Percentiles rank a stretch among this genome's conserved stretches.
These are phyloP conservation scores for Chytriomyces confervae DNA, from an alignment of 192 early-diverging fungal species.

Conservation along the genomic window DNA sequence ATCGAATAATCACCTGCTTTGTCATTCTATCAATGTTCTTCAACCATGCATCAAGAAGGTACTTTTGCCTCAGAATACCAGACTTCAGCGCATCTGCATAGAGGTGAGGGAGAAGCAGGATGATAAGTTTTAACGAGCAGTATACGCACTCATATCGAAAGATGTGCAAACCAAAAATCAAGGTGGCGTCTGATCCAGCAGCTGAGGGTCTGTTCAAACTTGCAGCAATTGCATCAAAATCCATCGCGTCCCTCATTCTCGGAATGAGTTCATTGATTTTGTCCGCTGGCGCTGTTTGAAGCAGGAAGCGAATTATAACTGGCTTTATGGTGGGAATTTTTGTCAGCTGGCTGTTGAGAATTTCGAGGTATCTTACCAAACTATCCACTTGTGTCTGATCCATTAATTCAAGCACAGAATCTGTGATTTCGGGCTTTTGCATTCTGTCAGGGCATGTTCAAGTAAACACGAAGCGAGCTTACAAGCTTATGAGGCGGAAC, in stretches of 20 bases:
- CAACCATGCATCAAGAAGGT: conserved; percentile 25
- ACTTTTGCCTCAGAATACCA: conserved; percentile 28
- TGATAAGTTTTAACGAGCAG: too few species aligned
- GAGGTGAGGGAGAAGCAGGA: background rate
- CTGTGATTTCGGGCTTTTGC: conserved; percentile 14
- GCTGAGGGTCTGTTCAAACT: background rate
- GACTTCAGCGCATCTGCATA: conserved; percentile 16
- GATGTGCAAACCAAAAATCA: conserved; percentile 13
- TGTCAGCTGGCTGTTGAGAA: background rate
- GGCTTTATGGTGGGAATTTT: background rate
- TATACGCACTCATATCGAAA: background rate
- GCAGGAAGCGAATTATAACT: conserved; percentile 16
- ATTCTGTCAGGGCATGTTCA: background rate
- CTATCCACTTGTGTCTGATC: conserved; percentile 5
- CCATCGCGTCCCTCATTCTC: conserved; percentile 1
- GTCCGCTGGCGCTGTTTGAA: conserved; percentile 23
- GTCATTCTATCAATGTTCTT: conserved; percentile 7
- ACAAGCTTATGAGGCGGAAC: conserved; percentile 16
- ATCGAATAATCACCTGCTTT: background rate
- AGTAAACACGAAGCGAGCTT: background rate
- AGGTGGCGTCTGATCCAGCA: conserved; percentile 1
- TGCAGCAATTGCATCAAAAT: conserved; percentile 23
- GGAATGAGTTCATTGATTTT: conserved; percentile 1
- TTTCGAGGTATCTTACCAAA: background rate
- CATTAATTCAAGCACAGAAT: conserved; percentile 5